These are phyloP conservation scores for Hymenochaete sp. DNA, from an alignment of 1,284 basidiomycete species.

Conservation along the genomic window DNA sequence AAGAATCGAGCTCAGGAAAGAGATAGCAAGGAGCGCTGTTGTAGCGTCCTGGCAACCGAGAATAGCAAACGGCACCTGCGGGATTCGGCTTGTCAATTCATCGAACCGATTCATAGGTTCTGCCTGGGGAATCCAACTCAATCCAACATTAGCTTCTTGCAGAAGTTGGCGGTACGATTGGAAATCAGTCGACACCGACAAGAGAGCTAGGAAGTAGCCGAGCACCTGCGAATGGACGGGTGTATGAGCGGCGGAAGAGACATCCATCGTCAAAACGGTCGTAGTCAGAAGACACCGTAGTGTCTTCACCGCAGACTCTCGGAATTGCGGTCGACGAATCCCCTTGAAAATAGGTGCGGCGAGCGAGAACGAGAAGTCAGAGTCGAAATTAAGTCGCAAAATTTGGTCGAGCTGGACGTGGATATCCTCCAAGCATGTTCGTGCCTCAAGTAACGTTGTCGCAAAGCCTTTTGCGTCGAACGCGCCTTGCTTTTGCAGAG, in stretches of 20 bases:
- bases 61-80: constrained; percentile 46
- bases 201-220: constrained; percentile 75
- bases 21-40: constrained; percentile 64
- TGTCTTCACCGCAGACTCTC: constrained; percentile 47
- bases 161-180: constrained; percentile 51
- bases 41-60: constrained; percentile 59
- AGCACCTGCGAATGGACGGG: constrained; percentile 52
- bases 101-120: constrained; percentile 29
- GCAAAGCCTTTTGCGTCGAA: constrained; percentile 50
- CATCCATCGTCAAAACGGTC: constrained; percentile 41
- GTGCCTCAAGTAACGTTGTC: constrained; percentile 54
- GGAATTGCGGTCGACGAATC: constrained; percentile 59
- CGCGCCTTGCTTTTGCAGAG: constrained; percentile 51
- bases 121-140: constrained; percentile 36
- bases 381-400: constrained; percentile 69
- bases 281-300: constrained; percentile 50
- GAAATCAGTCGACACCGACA: constrained; percentile 59
- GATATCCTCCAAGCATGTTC: constrained; percentile 58
- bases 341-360: constrained; percentile 82
- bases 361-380: constrained; percentile 73
- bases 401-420: constrained; percentile 67
- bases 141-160: constrained; percentile 49
- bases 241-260: constrained; percentile 31
- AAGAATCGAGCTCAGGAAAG: constrained; percentile 72
- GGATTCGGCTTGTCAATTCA: constrained; percentile 44